Base-by-base conservation (phyloP, 805 yeast species). In the Huiozyma sinensis region DNA sequence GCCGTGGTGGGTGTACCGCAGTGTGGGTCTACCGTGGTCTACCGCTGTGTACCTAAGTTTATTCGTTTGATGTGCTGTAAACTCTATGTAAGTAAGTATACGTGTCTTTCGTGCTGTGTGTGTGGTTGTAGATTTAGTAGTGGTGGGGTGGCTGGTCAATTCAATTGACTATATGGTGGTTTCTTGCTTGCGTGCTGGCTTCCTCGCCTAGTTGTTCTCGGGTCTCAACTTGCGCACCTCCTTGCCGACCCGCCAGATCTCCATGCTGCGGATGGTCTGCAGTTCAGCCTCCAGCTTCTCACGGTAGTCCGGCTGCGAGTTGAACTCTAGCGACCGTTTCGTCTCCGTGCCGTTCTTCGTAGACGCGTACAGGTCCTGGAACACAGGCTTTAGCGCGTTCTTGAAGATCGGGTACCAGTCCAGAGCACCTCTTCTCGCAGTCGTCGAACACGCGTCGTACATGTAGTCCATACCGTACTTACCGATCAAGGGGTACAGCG, bases 381-480 rank as follows among this genome's bases (percentile, higher is more conserved):
- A 92, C 49, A 92, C 97, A 64, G 98, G 97, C 79, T 92, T 92
- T 73, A 92, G 79, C 66, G 97, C 96, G 60, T 86, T 90, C 81
- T 89, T 89, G 88, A 92, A 92, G 72, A 83, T 76, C 72, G 97
- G 97, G 79, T 92, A 90, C 98, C 98, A 92, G 78, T 92, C 98
- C 63, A 92, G 80, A 68, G 98, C 98, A 80, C 98, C 98, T 77
- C 98, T 87, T 81, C 97, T 88, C 64, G 98, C 98, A 58, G 98
- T 92, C 66, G 98, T 92, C 58, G 98, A 92, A 76, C 98, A 92
- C 63, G 98, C 98, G 68, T 92, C 97, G 81, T 92, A 92, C 98
- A 92, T 92, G 90, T 92, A 92, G 75, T 92, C 98, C 98, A 92
- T 92, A 76, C 98, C 98, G 80, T 92, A 85, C 74, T 87, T 88